phyloP scores from a whole-genome alignment of 768 basidiomycete species.

The Suillus variegatus region DNA sequence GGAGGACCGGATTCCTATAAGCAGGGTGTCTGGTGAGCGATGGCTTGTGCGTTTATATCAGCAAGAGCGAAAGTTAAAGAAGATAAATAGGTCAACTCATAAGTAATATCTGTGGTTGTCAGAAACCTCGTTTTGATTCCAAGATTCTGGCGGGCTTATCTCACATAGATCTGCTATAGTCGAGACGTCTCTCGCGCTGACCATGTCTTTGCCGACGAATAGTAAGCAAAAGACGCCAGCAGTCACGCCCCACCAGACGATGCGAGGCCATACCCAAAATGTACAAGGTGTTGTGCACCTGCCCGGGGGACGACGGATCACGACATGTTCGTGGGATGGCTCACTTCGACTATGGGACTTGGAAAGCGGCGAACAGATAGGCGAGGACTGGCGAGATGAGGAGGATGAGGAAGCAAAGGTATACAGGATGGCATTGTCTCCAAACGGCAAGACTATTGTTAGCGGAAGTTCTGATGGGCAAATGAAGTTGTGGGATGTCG shows the following conservation, averaged over 20 bases:
- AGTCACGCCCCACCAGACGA: not conserved
- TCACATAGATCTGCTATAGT: not conserved
- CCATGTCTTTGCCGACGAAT: not conserved
- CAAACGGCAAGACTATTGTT: too few species aligned
- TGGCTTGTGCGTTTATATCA: not conserved
- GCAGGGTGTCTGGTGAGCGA: too few species aligned
- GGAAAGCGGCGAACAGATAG: not conserved
- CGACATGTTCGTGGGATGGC: not conserved
- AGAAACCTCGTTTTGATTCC: not conserved
- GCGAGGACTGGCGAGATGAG: not conserved
- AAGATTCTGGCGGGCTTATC: not conserved
- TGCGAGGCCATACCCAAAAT: not conserved
- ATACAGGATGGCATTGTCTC: too few species aligned
- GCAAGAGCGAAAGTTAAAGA: too few species aligned
- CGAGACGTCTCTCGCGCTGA: not conserved
- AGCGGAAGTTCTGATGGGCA: too few species aligned
- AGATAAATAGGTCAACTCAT: not conserved
- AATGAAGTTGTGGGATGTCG: too few species aligned
- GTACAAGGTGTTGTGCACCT: not conserved
- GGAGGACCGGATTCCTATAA: too few species aligned
- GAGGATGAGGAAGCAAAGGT: rapidly evolving
- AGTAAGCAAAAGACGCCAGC: not conserved
- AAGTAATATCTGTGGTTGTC: not conserved
- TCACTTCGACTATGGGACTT: not conserved
- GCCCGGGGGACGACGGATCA: not conserved